Conservation (phyloP, 2,329 filamentous ascomycete species). For the Ophiobolus disseminans region DNA sequence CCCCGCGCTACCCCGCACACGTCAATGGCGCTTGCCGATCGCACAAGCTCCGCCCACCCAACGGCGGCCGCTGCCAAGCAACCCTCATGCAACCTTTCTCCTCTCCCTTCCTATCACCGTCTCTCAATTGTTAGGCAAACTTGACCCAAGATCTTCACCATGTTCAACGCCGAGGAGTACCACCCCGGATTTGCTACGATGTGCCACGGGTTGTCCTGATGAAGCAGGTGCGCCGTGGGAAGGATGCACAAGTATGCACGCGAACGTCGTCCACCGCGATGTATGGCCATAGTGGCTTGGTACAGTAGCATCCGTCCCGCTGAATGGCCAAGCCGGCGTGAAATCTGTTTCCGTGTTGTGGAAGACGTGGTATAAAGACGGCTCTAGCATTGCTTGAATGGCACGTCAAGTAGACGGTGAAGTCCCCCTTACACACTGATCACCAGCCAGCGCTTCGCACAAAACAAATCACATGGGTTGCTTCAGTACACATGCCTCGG, state of each 20-base stretch:
- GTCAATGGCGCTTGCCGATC: slow-evolving; percentile 12
- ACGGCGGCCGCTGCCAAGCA: slow-evolving; percentile 17
- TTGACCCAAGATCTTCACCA: slow-evolving; percentile 25
- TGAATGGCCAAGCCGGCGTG: slow-evolving; percentile 10
- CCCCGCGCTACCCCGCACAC: slow-evolving; percentile 22
- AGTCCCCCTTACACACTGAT: background rate
- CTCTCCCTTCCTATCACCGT: slow-evolving; percentile 16
- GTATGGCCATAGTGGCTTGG: slow-evolving; percentile 12
- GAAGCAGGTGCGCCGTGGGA: slow-evolving; percentile 17
- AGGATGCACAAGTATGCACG: slow-evolving; percentile 16
- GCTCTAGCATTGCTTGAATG: background rate
- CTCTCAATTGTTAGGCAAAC: slow-evolving; percentile 13
- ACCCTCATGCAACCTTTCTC: slow-evolving; percentile 13
- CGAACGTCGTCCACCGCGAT: background rate
- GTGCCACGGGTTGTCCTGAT: slow-evolving; percentile 16
- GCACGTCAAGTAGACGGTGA: background rate
- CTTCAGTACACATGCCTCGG: slow-evolving; percentile 40
- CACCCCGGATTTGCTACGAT: slow-evolving; percentile 25
- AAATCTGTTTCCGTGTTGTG: background rate
- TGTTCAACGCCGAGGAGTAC: slow-evolving; percentile 25
- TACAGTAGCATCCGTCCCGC: slow-evolving; percentile 11
- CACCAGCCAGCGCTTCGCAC: background rate
- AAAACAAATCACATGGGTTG: slow-evolving; percentile 30
- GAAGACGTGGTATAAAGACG: slow-evolving; percentile 1
- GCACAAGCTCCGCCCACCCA: slow-evolving; percentile 8